These are phyloP conservation scores for Corchorus capsularis DNA, from an alignment of 345 rosid species.

Conservation along the genomic window DNA sequence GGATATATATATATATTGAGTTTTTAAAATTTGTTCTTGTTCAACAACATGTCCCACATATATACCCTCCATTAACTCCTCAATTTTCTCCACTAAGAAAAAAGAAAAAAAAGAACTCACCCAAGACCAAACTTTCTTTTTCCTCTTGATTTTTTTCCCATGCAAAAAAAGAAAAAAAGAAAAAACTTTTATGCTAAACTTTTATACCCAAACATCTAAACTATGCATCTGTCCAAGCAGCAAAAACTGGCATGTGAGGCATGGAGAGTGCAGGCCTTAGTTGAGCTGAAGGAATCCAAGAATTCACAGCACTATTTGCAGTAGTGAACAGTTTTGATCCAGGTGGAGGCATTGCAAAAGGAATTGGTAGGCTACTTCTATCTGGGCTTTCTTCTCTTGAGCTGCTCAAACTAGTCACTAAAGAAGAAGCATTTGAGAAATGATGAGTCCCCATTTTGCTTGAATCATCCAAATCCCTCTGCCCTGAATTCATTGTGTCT, in stretches of 20 bases:
- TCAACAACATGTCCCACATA: slow-evolving; percentile 28
- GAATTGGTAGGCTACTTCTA: slow-evolving; percentile 46
- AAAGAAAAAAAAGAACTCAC: background rate
- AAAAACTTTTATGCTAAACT: background rate
- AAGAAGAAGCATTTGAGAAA: slow-evolving; percentile 51
- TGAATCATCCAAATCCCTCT: slow-evolving; percentile 34
- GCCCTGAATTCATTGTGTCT: slow-evolving; percentile 24
- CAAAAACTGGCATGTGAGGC: slow-evolving; percentile 77
- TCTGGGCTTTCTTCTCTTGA: slow-evolving; percentile 68
- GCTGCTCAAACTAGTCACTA: slow-evolving; percentile 55
- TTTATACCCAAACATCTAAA: slow-evolving; percentile 8
- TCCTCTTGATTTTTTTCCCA: slow-evolving; percentile 22
- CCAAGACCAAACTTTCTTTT: slow-evolving; percentile 18
- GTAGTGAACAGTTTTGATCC: slow-evolving; percentile 48
- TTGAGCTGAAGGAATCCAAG: slow-evolving; percentile 64
- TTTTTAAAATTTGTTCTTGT: slow-evolving; percentile 38
- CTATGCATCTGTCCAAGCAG: slow-evolving; percentile 87
- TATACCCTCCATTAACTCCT: slow-evolving; percentile 24
- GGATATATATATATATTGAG: background rate
- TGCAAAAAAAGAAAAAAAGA: slow-evolving; percentile 18
- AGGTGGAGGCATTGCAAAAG: slow-evolving; percentile 51
- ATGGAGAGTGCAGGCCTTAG: slow-evolving; percentile 49
- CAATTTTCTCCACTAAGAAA: slow-evolving; percentile 21
- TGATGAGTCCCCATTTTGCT: slow-evolving; percentile 42
- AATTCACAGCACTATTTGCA: slow-evolving; percentile 32